Conservation (phyloP, 805 yeast genomes). For the Myxozyma geophila region DNA sequence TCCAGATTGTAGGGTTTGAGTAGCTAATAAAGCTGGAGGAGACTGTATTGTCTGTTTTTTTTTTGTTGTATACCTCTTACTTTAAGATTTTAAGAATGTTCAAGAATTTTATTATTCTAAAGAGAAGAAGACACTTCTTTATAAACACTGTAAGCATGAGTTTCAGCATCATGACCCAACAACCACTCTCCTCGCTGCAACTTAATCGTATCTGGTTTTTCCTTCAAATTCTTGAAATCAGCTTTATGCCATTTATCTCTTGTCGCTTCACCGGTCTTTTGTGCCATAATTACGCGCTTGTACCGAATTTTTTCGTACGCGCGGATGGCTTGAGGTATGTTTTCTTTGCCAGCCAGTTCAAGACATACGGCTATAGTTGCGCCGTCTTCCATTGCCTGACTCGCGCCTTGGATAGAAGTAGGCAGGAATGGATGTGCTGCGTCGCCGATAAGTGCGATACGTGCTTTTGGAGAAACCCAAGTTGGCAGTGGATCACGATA, state of each 20-base stretch:
- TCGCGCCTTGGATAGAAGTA: slow-evolving; percentile 12
- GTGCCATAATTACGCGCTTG: background rate
- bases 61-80: too few species aligned
- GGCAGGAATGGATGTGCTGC: slow-evolving; percentile 11
- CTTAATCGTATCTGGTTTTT: background rate
- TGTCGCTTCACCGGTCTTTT: slow-evolving; percentile 2
- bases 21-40: background rate
- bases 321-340: background rate
- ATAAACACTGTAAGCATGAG: slow-evolving; percentile 8
- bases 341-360: background rate
- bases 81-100: background rate
- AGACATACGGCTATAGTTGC: slow-evolving; percentile 3
- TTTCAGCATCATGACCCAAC: slow-evolving; percentile 10
- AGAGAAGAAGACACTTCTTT: background rate
- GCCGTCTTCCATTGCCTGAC: slow-evolving; percentile 14
- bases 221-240: slow-evolving; percentile 1
- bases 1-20: background rate
- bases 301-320: slow-evolving; percentile 6
- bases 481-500: slow-evolving; percentile 72
- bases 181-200: slow-evolving; percentile 6
- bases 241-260: slow-evolving; percentile 11
- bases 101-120: background rate
- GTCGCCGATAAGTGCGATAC: slow-evolving; percentile 7
- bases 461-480: slow-evolving; percentile 56
- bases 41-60: too few species aligned